Base-by-base conservation (phyloP, 495 filamentous ascomycete species). In the Xylaria flabelliformis region DNA sequence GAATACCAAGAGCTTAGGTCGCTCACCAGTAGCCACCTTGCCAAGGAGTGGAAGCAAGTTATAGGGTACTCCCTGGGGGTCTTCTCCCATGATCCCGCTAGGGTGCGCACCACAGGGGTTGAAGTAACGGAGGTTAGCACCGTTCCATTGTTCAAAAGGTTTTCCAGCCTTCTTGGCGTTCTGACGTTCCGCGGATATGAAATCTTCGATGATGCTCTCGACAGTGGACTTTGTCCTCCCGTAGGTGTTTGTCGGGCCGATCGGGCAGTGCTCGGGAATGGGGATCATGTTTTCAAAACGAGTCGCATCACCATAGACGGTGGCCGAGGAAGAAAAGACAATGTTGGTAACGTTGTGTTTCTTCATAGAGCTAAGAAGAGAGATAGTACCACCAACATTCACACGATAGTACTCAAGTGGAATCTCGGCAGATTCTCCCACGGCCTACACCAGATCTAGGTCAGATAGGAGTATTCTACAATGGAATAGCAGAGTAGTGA, bases 251-350 rank as follows among this genome's bases (percentile, higher is more conserved):
- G 95, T 99, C 26, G 96, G 94, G 55, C 93, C 94, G 74, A 97
- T 92, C 55, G 96, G 96, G 88, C 96, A 99, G 78, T 93, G 84
- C 85, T 99, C 96, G 44, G 97, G 96, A 79, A 99, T 99, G 74
- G 96, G 96, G 76, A 99, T 98, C 97, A 99, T 98, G 85, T 97
- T 91, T 75, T 91, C 90, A 83, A 97, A 92, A 81, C 93, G 93
- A 62, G 97, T 99, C 63, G 97, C 96, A 83, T 99, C 96, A 72
- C 96, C 96, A 80, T 99, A 99, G 80, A 99, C 96, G 74, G 96
- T 85, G 26, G 82, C 90, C 0, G 90, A 92, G 41, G 88, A 97
- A 65, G 95, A 97, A 86, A 99, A 99, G 81, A 99, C 96, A 75
- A 99, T 97, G 85, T 97, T 98, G 85, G 88, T 87, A 72, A 98